Evolutionary conservation across 129 eudicot genomes (phyloP).

Genomic region (Pittosporum tobira): DNA sequence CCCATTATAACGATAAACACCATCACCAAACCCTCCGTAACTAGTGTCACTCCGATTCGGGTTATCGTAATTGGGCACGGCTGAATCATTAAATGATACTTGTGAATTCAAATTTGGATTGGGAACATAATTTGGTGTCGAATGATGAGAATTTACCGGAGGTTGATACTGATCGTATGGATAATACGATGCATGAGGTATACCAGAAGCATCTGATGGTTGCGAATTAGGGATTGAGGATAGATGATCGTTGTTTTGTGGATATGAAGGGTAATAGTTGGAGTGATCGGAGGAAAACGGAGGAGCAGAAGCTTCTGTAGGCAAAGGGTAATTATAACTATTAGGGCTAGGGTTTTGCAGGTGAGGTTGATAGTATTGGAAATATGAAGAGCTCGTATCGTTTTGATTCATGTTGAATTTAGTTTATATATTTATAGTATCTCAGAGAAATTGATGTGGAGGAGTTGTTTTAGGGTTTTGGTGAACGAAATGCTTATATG

Average conservation of each 20-base stretch:
- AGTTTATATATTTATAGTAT: too few relatives aligned
- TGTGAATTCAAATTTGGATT: slow-evolving; percentile 4
- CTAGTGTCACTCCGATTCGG: slow-evolving; percentile 20
- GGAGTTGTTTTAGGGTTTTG: too few relatives aligned
- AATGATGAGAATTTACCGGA: slow-evolving; percentile 15
- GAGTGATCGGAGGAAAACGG: slow-evolving; percentile 30
- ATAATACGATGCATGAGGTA: slow-evolving; percentile 3
- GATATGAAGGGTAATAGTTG: slow-evolving; percentile 18
- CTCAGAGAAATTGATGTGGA: too few relatives aligned
- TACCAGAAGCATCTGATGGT: not conserved
- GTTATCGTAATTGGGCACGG: slow-evolving; percentile 11
- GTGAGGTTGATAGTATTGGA: slow-evolving; percentile 37
- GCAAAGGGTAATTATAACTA: slow-evolving; percentile 11
- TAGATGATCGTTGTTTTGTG: slow-evolving; percentile 24
- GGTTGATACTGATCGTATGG: slow-evolving; percentile 25
- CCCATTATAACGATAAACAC: slow-evolving; percentile 46
- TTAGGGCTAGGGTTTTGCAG: slow-evolving; percentile 39
- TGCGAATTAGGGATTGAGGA: slow-evolving; percentile 20
- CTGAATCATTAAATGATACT: slow-evolving; percentile 10
- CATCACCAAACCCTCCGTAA: slow-evolving; percentile 33
- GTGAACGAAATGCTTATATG: too few relatives aligned
- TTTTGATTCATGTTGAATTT: slow-evolving; percentile 24
- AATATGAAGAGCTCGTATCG: slow-evolving; percentile 32
- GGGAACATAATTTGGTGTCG: slow-evolving; percentile 11
- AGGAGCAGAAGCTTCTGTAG: slow-evolving; percentile 59